Base-by-base conservation (phyloP, 2,329 filamentous ascomycete species). In the Cercospora sesami region DNA sequence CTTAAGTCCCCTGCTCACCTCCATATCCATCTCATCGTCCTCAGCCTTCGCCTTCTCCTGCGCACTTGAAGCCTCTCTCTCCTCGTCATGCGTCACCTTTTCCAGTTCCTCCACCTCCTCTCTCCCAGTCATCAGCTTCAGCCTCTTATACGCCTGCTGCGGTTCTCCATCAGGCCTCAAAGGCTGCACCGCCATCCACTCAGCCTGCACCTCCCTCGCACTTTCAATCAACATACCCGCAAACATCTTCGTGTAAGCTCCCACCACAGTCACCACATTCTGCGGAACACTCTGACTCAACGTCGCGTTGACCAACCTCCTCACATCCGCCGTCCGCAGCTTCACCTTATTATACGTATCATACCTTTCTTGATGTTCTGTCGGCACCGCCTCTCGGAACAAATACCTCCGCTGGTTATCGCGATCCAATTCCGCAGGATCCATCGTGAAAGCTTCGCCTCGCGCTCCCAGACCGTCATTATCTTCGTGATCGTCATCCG, bases 271-370 rank as follows among this genome's bases (percentile, higher is more conserved):
- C 69, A 91, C 89, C 60, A 93, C 90, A 73, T 87, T 90, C 21
- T 86, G 84, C 0, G 90, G 90, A 0, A 92, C 91, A 1, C 90
- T 93, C 77, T 94, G 91, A 0, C 90, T 92, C 8, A 93, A 89
- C 1, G 91, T 92, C 67, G 91, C 90, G 75, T 94, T 94, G 76
- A 93, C 89, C 69, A 94, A 86, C 85, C 89, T 85, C 76, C 91
- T 86, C 66, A 93, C 89, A 18, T 89, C 88, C 6, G 88, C 85
- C 71, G 90, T 89, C 23, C 87, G 86, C 48, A 94, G 80, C 73
- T 90, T 91, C 36, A 88, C 87, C 9, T 88, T 86, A 69, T 90
- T 86, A 86, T 88, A 93, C 23, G 87, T 84, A 77, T 90, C 90
- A 76, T 91, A 93, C 60, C 91, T 85, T 64, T 87, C 84, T 73